A percentile compares a stretch with the other conserved stretches of the same genome.
phyloP scores from a whole-genome alignment of 805 yeast species.

The Sugiyamaella floridensis region DNA sequence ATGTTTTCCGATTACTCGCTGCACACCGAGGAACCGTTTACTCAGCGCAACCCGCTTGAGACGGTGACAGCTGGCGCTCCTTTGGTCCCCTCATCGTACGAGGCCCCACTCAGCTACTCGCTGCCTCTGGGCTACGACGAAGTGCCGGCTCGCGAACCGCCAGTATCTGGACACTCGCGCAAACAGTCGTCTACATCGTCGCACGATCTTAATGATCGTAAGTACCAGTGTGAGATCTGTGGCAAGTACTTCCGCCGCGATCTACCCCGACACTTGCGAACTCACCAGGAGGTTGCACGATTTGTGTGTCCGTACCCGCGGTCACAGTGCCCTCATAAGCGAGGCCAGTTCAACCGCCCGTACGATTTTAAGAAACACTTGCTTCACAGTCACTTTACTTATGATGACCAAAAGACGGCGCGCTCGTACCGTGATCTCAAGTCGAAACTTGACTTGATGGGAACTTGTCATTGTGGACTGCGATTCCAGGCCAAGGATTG shows the following conservation, averaged over 20 bases:
- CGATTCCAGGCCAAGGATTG: conserved; percentile 46
- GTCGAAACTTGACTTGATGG: conserved; percentile 45
- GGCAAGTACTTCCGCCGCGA: conserved; percentile 51
- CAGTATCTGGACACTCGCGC: background rate
- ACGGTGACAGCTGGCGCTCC: background rate
- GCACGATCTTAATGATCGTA: conserved; percentile 6
- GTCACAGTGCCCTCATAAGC: conserved; percentile 48
- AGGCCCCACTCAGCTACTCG: background rate
- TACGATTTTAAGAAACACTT: conserved; percentile 63
- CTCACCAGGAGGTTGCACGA: conserved; percentile 50
- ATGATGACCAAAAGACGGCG: conserved; percentile 40
- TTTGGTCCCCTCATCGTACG: background rate
- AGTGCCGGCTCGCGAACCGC: too few species aligned
- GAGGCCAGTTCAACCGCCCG: conserved; percentile 59
- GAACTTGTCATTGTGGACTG: conserved; percentile 50
- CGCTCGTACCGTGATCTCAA: conserved; percentile 43
- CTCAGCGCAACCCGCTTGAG: background rate
- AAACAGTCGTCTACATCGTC: background rate
- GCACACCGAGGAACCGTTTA: background rate
- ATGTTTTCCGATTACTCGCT: background rate
- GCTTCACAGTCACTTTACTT: conserved; percentile 51
- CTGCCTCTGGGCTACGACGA: too few species aligned
- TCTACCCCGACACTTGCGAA: conserved; percentile 55
- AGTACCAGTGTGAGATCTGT: conserved; percentile 43
- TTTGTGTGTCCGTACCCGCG: conserved; percentile 54